Base-by-base conservation (phyloP, 352 stramenopile genomes). In the Phytophthora parvispora region DNA sequence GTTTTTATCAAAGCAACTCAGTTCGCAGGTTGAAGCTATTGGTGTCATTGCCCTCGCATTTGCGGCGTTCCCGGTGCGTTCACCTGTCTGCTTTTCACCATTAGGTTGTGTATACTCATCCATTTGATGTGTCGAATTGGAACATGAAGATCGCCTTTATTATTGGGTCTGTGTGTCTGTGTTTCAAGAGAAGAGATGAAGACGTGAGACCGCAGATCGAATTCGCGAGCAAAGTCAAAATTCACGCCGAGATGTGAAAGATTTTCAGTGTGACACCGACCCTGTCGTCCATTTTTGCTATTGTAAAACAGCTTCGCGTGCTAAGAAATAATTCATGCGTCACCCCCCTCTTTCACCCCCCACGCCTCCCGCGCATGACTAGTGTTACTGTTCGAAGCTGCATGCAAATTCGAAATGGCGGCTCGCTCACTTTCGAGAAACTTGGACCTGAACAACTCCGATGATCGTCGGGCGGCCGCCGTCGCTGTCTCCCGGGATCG, bases 121-220 rank as follows among this genome's bases (percentile, higher is more conserved):
- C n/a, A n/a, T n/a, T n/a, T n/a, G n/a, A n/a, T n/a, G n/a, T n/a
- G n/a, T n/a, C n/a, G n/a, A n/a, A n/a, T n/a, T 49, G 15, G 6
- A 53, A 24, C 16, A 10, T n/a, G 10, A 3, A 93, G 84, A 75
- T 89, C 13, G 6, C 65, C 15, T 91, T 89, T 57, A 55, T 91
- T 7, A 3, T 89, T 10, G 64, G 56, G 25, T 87, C 83, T 1
- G 3, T 92, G 2, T 93, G 84, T 40, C 74, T 95, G 16, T 91
- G 86, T 60, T 84, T 91, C 29, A 93, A 95, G 67, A 78, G 87
- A 36, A 65, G 86, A 43, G 85, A 95, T 47, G 73, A 91, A 67
- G 87, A 92, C 48, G 85, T 93, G 18, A 56, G 84, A n/a, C 87
- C 87, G 2, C 38, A 64, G 9, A 75, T 92, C 24, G 69, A 70